phyloP scores from a whole-genome alignment of 2,329 filamentous ascomycete species.

The Sordariomycetes sp. region DNA sequence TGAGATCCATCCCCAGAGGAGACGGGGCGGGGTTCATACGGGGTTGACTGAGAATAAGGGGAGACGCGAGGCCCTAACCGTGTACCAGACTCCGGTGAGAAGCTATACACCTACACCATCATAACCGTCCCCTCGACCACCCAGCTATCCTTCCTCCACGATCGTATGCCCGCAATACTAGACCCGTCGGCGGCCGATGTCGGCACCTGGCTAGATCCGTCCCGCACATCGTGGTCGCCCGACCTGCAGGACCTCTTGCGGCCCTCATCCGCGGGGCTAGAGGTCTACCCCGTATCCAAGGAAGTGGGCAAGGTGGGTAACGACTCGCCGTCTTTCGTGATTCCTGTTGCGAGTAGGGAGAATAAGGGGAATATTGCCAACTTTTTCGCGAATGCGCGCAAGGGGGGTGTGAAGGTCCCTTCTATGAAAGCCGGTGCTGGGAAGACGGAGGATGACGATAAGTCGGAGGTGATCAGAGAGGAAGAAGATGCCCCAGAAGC shows the following conservation, averaged over 20 bases:
- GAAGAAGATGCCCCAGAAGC: not conserved
- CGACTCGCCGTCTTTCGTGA: constrained; percentile 69
- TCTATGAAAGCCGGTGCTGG: not conserved
- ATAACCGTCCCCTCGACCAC: constrained; percentile 83
- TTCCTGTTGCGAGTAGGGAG: constrained; percentile 70
- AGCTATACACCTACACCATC: constrained; percentile 79
- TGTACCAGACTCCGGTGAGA: constrained; percentile 43
- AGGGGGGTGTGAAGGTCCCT: constrained; percentile 4
- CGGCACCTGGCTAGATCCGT: constrained; percentile 67
- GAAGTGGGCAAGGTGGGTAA: constrained; percentile 94
- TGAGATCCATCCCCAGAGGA: constrained; percentile 15
- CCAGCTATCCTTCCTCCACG: constrained; percentile 76
- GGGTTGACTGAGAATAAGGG: too few species aligned
- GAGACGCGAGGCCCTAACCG: too few species aligned
- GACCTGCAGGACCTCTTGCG: constrained; percentile 69
- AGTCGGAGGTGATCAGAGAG: too few species aligned
- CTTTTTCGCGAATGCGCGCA: constrained; percentile 65
- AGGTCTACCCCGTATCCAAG: constrained; percentile 74
- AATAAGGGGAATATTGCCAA: constrained; percentile 93
- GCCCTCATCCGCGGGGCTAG: constrained; percentile 66
- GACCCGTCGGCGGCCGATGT: constrained; percentile 61
- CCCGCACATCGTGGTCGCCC: constrained; percentile 55
- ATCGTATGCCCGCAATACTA: constrained; percentile 90
- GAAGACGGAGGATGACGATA: constrained; percentile 1
- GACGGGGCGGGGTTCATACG: too few species aligned